Evolutionary conservation across 306 rosid genomes (phyloP), one percentile per base, ranked within the genome.

Genomic region (Dryas octopetala): DNA sequence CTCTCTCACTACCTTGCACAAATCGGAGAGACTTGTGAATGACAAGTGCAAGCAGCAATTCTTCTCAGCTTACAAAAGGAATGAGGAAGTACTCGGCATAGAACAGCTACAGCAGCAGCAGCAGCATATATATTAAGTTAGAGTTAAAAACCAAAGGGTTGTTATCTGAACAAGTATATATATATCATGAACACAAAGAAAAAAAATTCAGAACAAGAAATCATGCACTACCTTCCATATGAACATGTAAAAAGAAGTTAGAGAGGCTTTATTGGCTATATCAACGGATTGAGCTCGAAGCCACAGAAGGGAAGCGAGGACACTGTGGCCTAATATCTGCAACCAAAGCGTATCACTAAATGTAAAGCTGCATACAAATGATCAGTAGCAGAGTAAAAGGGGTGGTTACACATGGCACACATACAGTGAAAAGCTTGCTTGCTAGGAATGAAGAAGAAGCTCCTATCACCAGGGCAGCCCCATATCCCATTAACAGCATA

Each of bases 161-260:
- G 38, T 32, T 32, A 32, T 32, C 38, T 32, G 38, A 32, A 32
- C 38, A 32, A 32, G 38, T 32, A 32, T 2, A 28, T 2, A 28
- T 32, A 32, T 32, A 32, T 32, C 38, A 32, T 32, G 38, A 32
- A 32, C 38, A 1, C 38, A 28, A 11, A 60, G 38, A 32, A 32
- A 0, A 1, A 2, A 28, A 11, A 60, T 16, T 28, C 14, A 60
- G 23, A 69, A 43, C 14, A 17, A 51, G 26, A 63, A 38, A 50
- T n/a, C 8, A 17, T 0, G 45, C 7, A 19, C 7, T 60, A 76
- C 74, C 74, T 67, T 76, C 74, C 80, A 76, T 12, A 76, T 76
- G 74, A 76, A 47, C 80, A 76, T 76, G 68, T 76, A 76, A 68
- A 67, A 67, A 11, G 74, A 76, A 32, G 80, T 76, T 0, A 76